Percentiles rank a stretch among this genome's conserved stretches.
Evolutionary conservation across 257 asterid genomes (phyloP).

Genomic region (Plantago major): DNA sequence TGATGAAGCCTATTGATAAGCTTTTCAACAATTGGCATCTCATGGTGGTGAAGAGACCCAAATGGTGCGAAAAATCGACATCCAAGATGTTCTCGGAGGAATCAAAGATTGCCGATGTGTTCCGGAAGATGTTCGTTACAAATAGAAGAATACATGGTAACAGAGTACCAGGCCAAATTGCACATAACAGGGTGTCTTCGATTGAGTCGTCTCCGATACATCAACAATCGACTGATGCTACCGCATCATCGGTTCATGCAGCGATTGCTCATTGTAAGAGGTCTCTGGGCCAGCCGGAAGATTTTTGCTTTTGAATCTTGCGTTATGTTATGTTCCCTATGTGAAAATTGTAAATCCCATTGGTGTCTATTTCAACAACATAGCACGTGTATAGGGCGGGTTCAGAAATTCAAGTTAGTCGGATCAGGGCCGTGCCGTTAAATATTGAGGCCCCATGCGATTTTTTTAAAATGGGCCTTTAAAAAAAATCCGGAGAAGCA

Average conservation of each 20-base stretch:
- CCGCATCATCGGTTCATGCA: conserved; percentile 17
- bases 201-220: conserved; percentile 23
- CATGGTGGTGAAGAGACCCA: neutral
- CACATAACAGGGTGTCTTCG: conserved; percentile 13
- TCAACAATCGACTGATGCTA: neutral
- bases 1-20: conserved; percentile 9
- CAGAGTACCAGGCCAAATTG: neutral
- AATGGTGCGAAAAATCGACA: neutral
- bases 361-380: too few relatives aligned
- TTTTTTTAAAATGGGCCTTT: too few relatives aligned
- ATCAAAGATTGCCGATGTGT: neutral
- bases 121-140: neutral
- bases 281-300: conserved; percentile 12
- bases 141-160: neutral
- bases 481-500: too few relatives aligned
- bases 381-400: too few relatives aligned
- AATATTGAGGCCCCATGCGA: too few relatives aligned
- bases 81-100: neutral
- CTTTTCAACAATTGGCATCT: conserved; percentile 6
- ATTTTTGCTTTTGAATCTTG: conserved; percentile 12
- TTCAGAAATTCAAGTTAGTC: too few relatives aligned
- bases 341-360: too few relatives aligned
- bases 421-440: too few relatives aligned
- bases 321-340: too few relatives aligned
- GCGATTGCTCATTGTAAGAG: conserved; percentile 31